These are phyloP conservation scores for Brassica cretica DNA, from an alignment of 345 rosid genomes.

Conservation along the genomic window DNA sequence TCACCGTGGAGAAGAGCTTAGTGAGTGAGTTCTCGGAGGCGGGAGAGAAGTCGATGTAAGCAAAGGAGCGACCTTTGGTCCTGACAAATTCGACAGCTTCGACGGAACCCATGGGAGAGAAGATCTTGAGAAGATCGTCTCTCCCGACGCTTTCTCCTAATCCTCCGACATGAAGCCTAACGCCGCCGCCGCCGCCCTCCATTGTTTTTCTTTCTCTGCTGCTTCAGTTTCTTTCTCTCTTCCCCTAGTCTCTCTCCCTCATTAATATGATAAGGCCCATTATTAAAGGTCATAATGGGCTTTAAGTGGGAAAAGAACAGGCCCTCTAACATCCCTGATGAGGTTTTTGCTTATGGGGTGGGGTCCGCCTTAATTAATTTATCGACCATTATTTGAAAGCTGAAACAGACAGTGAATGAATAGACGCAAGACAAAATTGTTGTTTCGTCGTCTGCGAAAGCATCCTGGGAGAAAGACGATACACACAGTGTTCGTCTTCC, in stretches of 20 bases:
- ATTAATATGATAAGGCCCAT: constrained; percentile 14
- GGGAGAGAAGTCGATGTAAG: constrained; percentile 70
- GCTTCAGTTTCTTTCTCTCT: neutral
- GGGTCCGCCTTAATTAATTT: neutral
- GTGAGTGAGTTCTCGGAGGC: constrained; percentile 58
- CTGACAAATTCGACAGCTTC: constrained; percentile 60
- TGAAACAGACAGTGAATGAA: constrained; percentile 11
- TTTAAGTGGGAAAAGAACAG: neutral
- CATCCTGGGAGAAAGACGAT: constrained; percentile 15
- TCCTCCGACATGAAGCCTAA: constrained; percentile 78
- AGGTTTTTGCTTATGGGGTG: neutral
- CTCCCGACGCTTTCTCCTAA: constrained; percentile 65
- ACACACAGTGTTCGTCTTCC: constrained; percentile 15
- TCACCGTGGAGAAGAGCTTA: constrained; percentile 78
- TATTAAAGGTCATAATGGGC: constrained; percentile 3
- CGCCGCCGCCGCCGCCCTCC: constrained; percentile 27
- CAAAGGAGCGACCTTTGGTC: constrained; percentile 93
- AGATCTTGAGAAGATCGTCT: constrained; percentile 63
- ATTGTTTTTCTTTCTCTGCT: neutral
- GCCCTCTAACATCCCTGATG: neutral
- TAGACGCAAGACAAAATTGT: constrained; percentile 1
- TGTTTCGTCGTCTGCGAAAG: constrained; percentile 39
- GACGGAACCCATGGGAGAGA: constrained; percentile 56
- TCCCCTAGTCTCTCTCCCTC: neutral
- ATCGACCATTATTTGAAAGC: constrained; percentile 30